These are phyloP conservation scores for Isabelozyma heimii DNA, from an alignment of 805 yeast genomes.

Conservation along the genomic window DNA sequence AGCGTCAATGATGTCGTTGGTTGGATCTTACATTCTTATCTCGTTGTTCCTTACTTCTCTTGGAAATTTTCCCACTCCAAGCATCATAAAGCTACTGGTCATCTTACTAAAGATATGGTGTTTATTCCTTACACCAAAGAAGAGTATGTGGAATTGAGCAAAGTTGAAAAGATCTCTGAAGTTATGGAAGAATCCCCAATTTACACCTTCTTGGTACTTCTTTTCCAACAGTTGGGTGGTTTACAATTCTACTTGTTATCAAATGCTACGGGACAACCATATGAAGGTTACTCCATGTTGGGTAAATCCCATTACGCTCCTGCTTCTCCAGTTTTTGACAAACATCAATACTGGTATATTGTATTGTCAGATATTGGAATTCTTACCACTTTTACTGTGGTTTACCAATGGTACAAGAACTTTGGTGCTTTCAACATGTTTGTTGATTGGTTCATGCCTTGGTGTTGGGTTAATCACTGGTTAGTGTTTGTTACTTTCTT, in stretches of 20 bases:
- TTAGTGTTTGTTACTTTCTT: slow-evolving; percentile 60
- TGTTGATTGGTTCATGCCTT: slow-evolving; percentile 58
- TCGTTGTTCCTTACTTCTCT: slow-evolving; percentile 58
- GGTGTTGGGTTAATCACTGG: slow-evolving; percentile 63
- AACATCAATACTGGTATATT: slow-evolving; percentile 53
- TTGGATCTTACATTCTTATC: slow-evolving; percentile 58
- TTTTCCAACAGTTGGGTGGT: slow-evolving; percentile 59
- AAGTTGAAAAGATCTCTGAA: slow-evolving; percentile 39
- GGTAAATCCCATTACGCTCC: slow-evolving; percentile 56
- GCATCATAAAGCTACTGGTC: slow-evolving; percentile 66
- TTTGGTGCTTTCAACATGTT: slow-evolving; percentile 50
- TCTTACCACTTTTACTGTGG: slow-evolving; percentile 38
- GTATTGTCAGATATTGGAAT: slow-evolving; percentile 58
- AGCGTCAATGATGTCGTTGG: slow-evolving; percentile 55
- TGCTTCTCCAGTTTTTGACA: slow-evolving; percentile 52
- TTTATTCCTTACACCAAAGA: slow-evolving; percentile 55
- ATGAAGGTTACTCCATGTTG: slow-evolving; percentile 37
- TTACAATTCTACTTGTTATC: slow-evolving; percentile 47
- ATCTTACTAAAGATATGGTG: slow-evolving; percentile 58
- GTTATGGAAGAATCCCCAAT: slow-evolving; percentile 57
- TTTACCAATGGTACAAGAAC: slow-evolving; percentile 50
- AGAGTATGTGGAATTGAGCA: slow-evolving; percentile 32
- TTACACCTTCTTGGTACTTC: slow-evolving; percentile 36
- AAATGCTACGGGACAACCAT: slow-evolving; percentile 55
- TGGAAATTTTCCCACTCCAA: slow-evolving; percentile 62